Conservation (phyloP, 1,284 basidiomycete species). For the Athelia sp. region DNA sequence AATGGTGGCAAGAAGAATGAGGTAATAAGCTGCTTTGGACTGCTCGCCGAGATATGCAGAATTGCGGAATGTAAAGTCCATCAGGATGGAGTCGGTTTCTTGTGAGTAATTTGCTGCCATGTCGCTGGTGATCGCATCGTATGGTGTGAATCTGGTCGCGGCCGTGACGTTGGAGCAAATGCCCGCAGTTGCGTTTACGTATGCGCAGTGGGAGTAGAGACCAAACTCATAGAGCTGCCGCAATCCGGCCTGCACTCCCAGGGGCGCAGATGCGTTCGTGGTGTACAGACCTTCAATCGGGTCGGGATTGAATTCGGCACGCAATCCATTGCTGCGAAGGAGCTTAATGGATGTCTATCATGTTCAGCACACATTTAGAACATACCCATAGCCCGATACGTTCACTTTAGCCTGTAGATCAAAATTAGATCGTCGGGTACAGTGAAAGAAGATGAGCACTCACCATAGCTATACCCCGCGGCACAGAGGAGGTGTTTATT, state of each 20-base stretch:
- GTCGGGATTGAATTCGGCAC: constrained; percentile 42
- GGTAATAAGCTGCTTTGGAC: constrained; percentile 69
- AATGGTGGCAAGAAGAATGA: constrained; percentile 69
- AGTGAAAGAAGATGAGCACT: constrained; percentile 8
- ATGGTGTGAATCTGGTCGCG: constrained; percentile 58
- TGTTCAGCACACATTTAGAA: constrained; percentile 6
- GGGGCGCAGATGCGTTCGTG: constrained; percentile 57
- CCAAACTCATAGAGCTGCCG: constrained; percentile 72
- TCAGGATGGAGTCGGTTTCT: constrained; percentile 51
- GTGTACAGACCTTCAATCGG: constrained; percentile 64
- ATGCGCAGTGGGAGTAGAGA: constrained; percentile 73
- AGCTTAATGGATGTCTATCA: constrained; percentile 7
- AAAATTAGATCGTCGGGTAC: constrained; percentile 3
- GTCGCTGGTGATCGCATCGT: constrained; percentile 55
- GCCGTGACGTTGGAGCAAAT: constrained; percentile 59
- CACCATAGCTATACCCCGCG: constrained; percentile 71
- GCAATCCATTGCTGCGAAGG: constrained; percentile 42
- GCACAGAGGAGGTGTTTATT: constrained; percentile 70
- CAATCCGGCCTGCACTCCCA: constrained; percentile 51
- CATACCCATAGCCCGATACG: constrained; percentile 64
- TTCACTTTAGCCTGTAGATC: constrained; percentile 58
- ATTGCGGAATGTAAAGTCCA: constrained; percentile 50
- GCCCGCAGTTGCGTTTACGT: constrained; percentile 53
- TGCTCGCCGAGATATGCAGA: constrained; percentile 57
- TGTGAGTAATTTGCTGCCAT: constrained; percentile 58